Conservation (phyloP, 148 eudicot species). For the Silene latifolia region DNA sequence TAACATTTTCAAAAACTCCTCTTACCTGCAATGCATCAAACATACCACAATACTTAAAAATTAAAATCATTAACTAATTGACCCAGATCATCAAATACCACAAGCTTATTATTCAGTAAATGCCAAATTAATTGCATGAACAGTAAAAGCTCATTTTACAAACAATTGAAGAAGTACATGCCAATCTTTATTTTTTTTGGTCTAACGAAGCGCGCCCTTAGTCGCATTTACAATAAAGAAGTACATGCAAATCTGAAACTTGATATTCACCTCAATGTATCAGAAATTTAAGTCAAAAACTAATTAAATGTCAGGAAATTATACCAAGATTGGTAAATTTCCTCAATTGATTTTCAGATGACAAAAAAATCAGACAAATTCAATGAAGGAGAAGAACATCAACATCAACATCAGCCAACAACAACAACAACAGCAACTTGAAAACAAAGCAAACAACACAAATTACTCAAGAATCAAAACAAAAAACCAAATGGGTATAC, state of each 20-base stretch:
- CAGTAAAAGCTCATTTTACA: neutral
- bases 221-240: neutral
- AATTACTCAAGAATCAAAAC: neutral
- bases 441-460: constrained; percentile 1
- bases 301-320: constrained; percentile 10
- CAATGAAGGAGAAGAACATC: neutral
- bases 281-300: neutral
- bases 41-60: neutral
- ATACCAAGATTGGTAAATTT: constrained; percentile 11
- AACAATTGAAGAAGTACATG: constrained; percentile 11
- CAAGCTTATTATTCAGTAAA: neutral
- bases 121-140: constrained; percentile 8
- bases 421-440: constrained; percentile 19
- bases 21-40: constrained; percentile 20
- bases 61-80: neutral
- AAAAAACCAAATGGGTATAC: neutral
- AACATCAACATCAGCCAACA: constrained; percentile 19
- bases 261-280: constrained; percentile 3
- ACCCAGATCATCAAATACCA: neutral
- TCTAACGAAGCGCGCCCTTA: no score
- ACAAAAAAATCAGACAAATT: neutral
- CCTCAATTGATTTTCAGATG: constrained; percentile 10
- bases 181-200: constrained; percentile 16
- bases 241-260: constrained; percentile 26
- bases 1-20: constrained; percentile 40